These are phyloP conservation scores for Sclerotiophoma versabilis DNA, from an alignment of 2,329 filamentous ascomycete genomes.

Conservation along the genomic window DNA sequence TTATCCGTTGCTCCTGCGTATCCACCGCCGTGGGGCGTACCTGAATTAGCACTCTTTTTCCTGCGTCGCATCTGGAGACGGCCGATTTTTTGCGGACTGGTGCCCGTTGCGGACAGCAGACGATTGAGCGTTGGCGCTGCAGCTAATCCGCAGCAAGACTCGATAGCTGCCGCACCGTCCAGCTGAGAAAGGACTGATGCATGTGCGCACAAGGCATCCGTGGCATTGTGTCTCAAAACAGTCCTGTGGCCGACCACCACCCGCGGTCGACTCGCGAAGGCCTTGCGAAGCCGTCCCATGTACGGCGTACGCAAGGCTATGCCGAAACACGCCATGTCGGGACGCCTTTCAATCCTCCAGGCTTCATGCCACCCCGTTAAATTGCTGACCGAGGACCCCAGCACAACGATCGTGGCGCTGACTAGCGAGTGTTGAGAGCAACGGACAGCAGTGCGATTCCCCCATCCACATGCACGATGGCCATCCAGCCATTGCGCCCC, in stretches of 20 bases:
- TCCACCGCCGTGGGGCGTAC: constrained; percentile 13
- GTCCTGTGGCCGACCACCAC: constrained; percentile 21
- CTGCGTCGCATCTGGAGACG: constrained; percentile 2
- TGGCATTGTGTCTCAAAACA: constrained; percentile 23
- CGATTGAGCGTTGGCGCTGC: constrained; percentile 3
- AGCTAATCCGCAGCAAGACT: constrained; percentile 1
- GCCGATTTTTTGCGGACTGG: constrained; percentile 3
- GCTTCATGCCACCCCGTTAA: constrained; percentile 17
- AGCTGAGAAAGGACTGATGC: constrained; percentile 18
- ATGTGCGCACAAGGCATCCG: constrained; percentile 26
- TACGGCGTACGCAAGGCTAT: constrained; percentile 23
- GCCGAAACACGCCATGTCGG: constrained; percentile 28
- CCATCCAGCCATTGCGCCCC: neutral
- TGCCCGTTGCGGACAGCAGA: constrained; percentile 12
- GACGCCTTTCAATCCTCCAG: constrained; percentile 22
- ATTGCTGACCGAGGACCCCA: constrained; percentile 23
- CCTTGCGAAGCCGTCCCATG: constrained; percentile 15
- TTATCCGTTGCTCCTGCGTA: constrained; percentile 1
- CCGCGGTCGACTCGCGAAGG: constrained; percentile 27
- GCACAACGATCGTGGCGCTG: constrained; percentile 10
- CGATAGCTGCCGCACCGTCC: constrained; percentile 19
- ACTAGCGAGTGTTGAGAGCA: constrained; percentile 1
- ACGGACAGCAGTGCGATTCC: neutral
- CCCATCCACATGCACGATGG: constrained; percentile 2
- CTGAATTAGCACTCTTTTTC: constrained; percentile 15